Base-by-base conservation (phyloP, 2,329 filamentous ascomycete genomes). In the Ceratocystis eucalypticola region DNA sequence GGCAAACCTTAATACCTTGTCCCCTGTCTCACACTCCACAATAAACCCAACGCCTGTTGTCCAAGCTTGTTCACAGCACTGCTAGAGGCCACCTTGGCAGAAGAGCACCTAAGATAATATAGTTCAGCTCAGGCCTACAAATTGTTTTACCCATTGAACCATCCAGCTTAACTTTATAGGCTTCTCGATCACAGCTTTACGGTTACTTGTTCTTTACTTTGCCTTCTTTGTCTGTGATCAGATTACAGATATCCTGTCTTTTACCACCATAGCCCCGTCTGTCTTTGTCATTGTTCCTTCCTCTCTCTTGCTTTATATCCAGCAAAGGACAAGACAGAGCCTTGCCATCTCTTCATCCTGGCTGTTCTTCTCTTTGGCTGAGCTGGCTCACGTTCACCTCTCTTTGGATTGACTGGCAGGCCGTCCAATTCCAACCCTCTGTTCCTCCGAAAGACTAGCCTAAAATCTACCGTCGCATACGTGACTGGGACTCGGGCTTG, bases 11-110 rank as follows among this genome's bases (percentile, higher is more conserved):
- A 15, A 46, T 20, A 46, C 15, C 37, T 53, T 20, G 22, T 17
- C 53, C 53, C 53, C 53, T 57, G 53, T 57, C 30, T 53, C 46
- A 30, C 20, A 17, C 50, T 22, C 53, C 25, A 17, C 53, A 30
- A 30, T n/a, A 33, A 59, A 30, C 53, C 46, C 20, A 25, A 22
- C 48, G 3, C 25, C 20, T 20, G 20, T 25, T 46, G 22, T 45
- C 30, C 44, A 8, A 17, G 41, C 45, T 44, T 25, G 22, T 28
- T 57, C 28, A 50, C 22, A 41, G 28, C 44, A 63, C 33, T 57
- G 30, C 45, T 66, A 66, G 61, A 66, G 66, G 66, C 66, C 66
- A 67, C 62, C 62, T 67, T 65, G 66, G 65, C 66, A 48, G 64
- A 59, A 53, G 44, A 25, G 25, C 48, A 65, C 37, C n/a, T 22